phyloP scores from a whole-genome alignment of 2,329 filamentous ascomycete species.

The Phoma sp. region DNA sequence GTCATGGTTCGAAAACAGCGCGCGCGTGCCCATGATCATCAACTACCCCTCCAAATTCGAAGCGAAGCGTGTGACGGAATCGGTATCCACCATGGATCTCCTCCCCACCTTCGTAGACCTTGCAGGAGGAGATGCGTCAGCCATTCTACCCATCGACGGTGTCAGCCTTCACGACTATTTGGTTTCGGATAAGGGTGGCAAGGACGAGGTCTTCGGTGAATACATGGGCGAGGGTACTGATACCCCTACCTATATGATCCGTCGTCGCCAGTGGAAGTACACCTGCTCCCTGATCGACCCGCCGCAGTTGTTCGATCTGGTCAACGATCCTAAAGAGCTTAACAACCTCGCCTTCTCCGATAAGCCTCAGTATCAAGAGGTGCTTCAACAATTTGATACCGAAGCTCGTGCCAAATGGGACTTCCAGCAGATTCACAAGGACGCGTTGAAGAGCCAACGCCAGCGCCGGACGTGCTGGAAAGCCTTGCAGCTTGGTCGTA shows the following conservation, averaged over 20 bases:
- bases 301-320: slow-evolving; percentile 83
- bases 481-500: slow-evolving; percentile 70
- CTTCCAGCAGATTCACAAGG: slow-evolving; percentile 75
- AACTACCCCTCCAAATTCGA: slow-evolving; percentile 78
- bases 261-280: slow-evolving; percentile 88
- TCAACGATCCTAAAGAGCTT: slow-evolving; percentile 76
- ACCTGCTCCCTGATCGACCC: slow-evolving; percentile 84
- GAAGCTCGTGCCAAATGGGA: slow-evolving; percentile 83
- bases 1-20: slow-evolving; percentile 92
- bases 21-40: slow-evolving; percentile 85
- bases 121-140: slow-evolving; percentile 72
- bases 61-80: slow-evolving; percentile 78
- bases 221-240: slow-evolving; percentile 94
- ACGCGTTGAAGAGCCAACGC: slow-evolving; percentile 79
- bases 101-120: slow-evolving; percentile 88
- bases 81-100: slow-evolving; percentile 90
- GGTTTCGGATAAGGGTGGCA: slow-evolving; percentile 58
- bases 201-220: slow-evolving; percentile 91
- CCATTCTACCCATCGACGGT: slow-evolving; percentile 83
- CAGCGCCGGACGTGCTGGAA: slow-evolving; percentile 79
- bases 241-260: slow-evolving; percentile 92
- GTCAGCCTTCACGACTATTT: slow-evolving; percentile 64
- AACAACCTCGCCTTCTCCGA: slow-evolving; percentile 66
- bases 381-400: slow-evolving; percentile 67
- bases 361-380: slow-evolving; percentile 47